Percentiles rank a stretch among this genome's conserved stretches.
Evolutionary conservation across 768 basidiomycete genomes (phyloP).

Genomic region (Austroboletus festivus): DNA sequence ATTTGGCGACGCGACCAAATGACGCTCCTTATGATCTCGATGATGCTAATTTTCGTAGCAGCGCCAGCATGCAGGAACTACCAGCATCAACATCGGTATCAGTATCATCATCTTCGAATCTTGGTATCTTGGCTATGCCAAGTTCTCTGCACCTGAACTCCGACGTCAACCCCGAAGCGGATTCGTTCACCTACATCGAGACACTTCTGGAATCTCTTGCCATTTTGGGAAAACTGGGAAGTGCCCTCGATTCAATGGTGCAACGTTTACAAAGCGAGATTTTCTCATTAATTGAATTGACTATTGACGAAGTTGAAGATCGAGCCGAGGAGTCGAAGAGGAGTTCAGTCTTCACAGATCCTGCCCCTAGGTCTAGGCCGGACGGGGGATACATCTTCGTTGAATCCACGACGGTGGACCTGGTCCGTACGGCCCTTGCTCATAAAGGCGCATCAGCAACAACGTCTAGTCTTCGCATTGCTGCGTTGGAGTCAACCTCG

Average conservation of each 20-base stretch:
- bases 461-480: constrained; percentile 59
- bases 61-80: constrained; percentile 17
- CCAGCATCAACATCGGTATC: constrained; percentile 20
- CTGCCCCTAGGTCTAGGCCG: constrained; percentile 38
- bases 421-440: constrained; percentile 27
- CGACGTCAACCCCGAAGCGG: constrained; percentile 74
- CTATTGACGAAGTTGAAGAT: constrained; percentile 89
- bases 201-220: constrained; percentile 90
- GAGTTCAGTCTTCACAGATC: constrained; percentile 37
- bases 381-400: constrained; percentile 55
- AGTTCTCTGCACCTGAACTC: constrained; percentile 22
- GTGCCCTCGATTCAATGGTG: constrained; percentile 74
- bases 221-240: constrained; percentile 84
- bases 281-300: constrained; percentile 78
- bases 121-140: constrained; percentile 17
- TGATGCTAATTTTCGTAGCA: constrained; percentile 33
- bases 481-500: constrained; percentile 69
- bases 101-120: constrained; percentile 25
- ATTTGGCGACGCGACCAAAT: constrained; percentile 68
- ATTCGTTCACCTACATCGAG: constrained; percentile 93
- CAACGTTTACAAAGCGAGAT: constrained; percentile 85
- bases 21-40: constrained; percentile 71
- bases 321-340: constrained; percentile 76
- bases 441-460: constrained; percentile 32
- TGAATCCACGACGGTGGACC: constrained; percentile 12